A percentile compares a stretch with the other conserved stretches of the same genome.
These are phyloP conservation scores for Blechomonas ayalai DNA, from an alignment of 208 protist species.

Conservation along the genomic window DNA sequence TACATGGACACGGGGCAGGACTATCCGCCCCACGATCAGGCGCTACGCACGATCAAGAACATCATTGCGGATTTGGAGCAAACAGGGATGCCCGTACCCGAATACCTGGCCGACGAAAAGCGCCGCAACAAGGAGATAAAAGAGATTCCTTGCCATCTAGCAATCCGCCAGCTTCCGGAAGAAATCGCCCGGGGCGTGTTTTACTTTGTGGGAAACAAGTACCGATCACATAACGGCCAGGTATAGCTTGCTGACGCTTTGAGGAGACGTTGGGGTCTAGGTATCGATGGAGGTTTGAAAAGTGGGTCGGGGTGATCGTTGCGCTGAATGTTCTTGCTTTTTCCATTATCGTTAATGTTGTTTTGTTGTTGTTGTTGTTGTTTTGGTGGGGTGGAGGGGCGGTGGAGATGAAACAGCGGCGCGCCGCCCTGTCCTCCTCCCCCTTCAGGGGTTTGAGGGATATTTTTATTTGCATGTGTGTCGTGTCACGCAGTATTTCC, in stretches of 20 bases:
- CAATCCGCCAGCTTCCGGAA: slow-evolving; percentile 78
- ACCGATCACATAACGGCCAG: slow-evolving; percentile 5
- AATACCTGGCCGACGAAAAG: slow-evolving; percentile 65
- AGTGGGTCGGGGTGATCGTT: background rate
- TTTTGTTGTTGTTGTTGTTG: slow-evolving; percentile 6
- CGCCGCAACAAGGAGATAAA: slow-evolving; percentile 51
- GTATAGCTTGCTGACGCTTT: no score
- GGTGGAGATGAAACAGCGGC: no score
- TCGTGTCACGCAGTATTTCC: no score
- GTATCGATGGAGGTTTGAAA: no score
- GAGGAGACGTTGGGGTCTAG: no score
- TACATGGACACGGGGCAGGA: slow-evolving; percentile 87
- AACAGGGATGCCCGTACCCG: slow-evolving; percentile 43
- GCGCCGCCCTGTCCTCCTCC: slow-evolving; percentile 1
- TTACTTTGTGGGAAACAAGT: slow-evolving; percentile 85
- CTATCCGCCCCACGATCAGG: slow-evolving; percentile 70
- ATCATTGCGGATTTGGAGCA: slow-evolving; percentile 74
- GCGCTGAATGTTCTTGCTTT: background rate
- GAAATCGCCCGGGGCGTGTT: slow-evolving; percentile 83
- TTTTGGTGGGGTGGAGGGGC: no score
- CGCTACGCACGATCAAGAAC: slow-evolving; percentile 50
- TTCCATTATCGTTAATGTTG: background rate
- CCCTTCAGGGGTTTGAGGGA: slow-evolving; percentile 1
- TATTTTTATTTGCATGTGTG: background rate
- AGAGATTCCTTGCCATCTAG: slow-evolving; percentile 81